Conservation (phyloP, 2,329 filamentous ascomycete species). For the Fusarium circinatum region DNA sequence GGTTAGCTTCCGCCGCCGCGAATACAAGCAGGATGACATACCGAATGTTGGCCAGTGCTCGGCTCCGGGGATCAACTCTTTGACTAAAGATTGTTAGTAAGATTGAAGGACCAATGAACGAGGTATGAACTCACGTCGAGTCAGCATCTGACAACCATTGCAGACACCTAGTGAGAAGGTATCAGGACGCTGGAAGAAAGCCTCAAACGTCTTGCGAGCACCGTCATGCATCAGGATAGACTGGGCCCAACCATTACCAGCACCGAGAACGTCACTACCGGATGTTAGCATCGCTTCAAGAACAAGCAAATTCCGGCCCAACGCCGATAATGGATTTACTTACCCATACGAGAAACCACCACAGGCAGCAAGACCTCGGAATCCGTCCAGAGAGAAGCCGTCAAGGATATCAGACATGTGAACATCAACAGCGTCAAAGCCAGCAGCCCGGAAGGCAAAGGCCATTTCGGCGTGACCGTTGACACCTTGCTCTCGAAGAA, state of each 20-base stretch:
- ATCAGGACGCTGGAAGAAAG: conserved; percentile 87
- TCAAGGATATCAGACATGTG: conserved; percentile 95
- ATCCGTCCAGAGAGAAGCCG: conserved; percentile 81
- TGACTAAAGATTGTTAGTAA: conserved; percentile 26
- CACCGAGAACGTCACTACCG: conserved; percentile 73
- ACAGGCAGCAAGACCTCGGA: conserved; percentile 91
- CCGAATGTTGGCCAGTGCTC: conserved; percentile 68
- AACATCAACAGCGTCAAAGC: conserved; percentile 91
- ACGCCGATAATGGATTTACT: not conserved
- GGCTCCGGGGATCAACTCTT: conserved; percentile 43
- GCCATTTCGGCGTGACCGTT: conserved; percentile 99
- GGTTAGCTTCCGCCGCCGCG: not conserved
- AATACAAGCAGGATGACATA: conserved; percentile 9
- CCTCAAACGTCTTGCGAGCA: conserved; percentile 78
- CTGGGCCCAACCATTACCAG: conserved; percentile 97
- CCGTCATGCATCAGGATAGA: conserved; percentile 88
- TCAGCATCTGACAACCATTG: conserved; percentile 97
- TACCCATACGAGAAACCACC: conserved; percentile 93
- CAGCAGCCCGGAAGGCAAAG: conserved; percentile 90
- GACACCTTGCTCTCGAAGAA: conserved; percentile 93
- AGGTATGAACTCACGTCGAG: conserved; percentile 56
- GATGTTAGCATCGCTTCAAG: conserved; percentile 8
- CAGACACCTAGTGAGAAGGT: conserved; percentile 95
- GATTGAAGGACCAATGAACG: not conserved
- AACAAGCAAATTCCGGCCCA: not conserved